Evolutionary conservation across 116 monocot species (phyloP).

Genomic region (Trichopus zeylanicus): DNA sequence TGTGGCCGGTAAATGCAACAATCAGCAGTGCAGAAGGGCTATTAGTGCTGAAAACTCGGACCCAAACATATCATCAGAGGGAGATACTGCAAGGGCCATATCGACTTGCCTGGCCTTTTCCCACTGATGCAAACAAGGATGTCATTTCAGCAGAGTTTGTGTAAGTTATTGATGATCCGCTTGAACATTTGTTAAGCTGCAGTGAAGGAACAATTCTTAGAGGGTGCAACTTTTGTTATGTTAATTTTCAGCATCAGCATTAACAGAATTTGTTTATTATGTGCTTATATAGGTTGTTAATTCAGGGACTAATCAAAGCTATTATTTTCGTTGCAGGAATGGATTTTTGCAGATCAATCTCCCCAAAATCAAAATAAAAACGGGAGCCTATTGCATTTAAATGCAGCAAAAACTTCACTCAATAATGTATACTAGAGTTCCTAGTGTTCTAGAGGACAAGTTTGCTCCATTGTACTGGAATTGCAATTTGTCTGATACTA

Average conservation of each 20-base stretch:
- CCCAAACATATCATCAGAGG: slow-evolving; percentile 19
- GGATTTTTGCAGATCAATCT: slow-evolving; percentile 47
- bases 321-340: slow-evolving; percentile 29
- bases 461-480: background rate
- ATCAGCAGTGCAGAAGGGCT: slow-evolving; percentile 2
- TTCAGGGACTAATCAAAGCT: background rate
- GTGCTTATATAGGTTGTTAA: background rate
- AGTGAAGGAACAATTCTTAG: too few species aligned
- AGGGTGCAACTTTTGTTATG: too few species aligned
- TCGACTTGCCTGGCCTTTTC: slow-evolving; percentile 44
- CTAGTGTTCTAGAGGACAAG: too few species aligned
- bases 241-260: too few species aligned
- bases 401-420: background rate
- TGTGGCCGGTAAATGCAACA: slow-evolving; percentile 28
- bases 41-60: slow-evolving; percentile 2
- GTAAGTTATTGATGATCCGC: slow-evolving; percentile 43
- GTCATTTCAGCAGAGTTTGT: slow-evolving; percentile 40
- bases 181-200: too few species aligned
- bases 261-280: too few species aligned
- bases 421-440: background rate
- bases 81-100: slow-evolving; percentile 54
- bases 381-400: background rate
- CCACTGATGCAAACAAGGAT: slow-evolving; percentile 45
- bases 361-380: slow-evolving; percentile 11
- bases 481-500: background rate